A percentile compares a stretch with the other conserved stretches of the same genome.
Evolutionary conservation across 2,329 filamentous ascomycete species (phyloP).

Genomic region (Aulographum hederae): DNA sequence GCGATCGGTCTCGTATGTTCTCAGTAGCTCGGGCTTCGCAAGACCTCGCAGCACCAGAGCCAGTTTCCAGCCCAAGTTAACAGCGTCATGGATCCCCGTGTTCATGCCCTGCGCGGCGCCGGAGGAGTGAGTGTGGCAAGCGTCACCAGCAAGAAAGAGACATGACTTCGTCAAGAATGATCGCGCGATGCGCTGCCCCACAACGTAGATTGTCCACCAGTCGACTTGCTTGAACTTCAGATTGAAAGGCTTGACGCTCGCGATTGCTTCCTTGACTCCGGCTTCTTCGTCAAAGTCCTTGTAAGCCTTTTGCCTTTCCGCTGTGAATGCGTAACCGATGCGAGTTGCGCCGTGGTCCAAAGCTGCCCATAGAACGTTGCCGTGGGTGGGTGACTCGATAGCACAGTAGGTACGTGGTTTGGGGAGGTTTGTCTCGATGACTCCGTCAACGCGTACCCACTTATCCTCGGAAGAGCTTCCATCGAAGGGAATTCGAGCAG

Average conservation of each 20-base stretch:
- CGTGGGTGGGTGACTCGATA: conserved; percentile 33
- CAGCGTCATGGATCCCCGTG: conserved; percentile 33
- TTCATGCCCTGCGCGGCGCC: conserved; percentile 41
- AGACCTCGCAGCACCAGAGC: conserved; percentile 24
- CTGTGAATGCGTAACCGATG: conserved; percentile 34
- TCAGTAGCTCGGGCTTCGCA: conserved; percentile 22
- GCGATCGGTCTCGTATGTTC: conserved; percentile 30
- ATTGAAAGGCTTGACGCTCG: conserved; percentile 17
- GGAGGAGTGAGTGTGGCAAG: conserved; percentile 37
- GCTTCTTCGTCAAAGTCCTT: conserved; percentile 17
- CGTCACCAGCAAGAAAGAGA: conserved; percentile 37
- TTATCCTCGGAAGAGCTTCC: conserved; percentile 30
- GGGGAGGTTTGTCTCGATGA: conserved; percentile 30
- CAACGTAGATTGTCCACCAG: conserved; percentile 26
- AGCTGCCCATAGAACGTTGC: conserved; percentile 36
- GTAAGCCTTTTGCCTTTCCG: conserved; percentile 19
- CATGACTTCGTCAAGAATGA: conserved; percentile 20
- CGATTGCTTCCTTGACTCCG: conserved; percentile 20
- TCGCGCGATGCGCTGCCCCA: conserved; percentile 22
- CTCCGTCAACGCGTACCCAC: conserved; percentile 35
- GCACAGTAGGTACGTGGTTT: conserved; percentile 28
- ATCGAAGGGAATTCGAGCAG: conserved; percentile 29
- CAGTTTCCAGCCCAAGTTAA: conserved; percentile 38
- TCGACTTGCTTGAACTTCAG: conserved; percentile 21
- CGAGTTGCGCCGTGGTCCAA: conserved; percentile 34